Evolutionary conservation across 2,329 filamentous ascomycete genomes (phyloP), one percentile per base, ranked within the genome.

Genomic region (Rhexocercosporidium sp.): DNA sequence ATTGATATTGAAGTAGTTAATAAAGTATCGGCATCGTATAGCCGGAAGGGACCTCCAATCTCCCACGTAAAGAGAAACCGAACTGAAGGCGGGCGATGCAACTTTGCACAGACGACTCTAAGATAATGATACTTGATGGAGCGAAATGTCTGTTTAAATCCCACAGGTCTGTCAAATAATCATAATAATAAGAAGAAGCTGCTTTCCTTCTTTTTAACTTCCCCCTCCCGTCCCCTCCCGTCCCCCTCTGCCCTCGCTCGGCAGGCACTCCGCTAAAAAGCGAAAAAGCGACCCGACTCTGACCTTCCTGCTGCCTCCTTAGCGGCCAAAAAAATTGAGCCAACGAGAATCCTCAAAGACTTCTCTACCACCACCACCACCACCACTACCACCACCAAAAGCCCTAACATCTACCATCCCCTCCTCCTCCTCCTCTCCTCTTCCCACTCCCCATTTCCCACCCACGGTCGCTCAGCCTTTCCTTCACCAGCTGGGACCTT

Each of bases 391-490:
- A n/a, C 22, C 25, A 47, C 59, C 25, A 3, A 34, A 34, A 41
- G 18, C 46, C 31, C 56, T 31, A 49, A 60, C 47, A 61, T 27
- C 20, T 59, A 11, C 49, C 46, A 41, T 34, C n/a, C 60, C 47
- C 61, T 65, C 37, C 46, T 46, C 56, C 47, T 61, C 20, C 51
- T 14, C 29, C 12, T 54, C n/a, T 22, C 60, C 37, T 11, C 34
- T 11, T 37, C 18, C 53, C 51, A 1, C 44, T 20, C 46, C 37
- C 31, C 54, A 25, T 18, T 62, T n/a, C 34, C 54, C 22, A 12
- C 47, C 49, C 39, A 64, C 51, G 22, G 22, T 65, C 61, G 44
- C 51, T 59, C 65, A 47, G 27, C 65, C 47, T 59, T 59, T 46
- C 44, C 54, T 60, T 62, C 57, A 34, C 57, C 59, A 37, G 16